A percentile compares a stretch with the other conserved stretches of the same genome.
These are phyloP conservation scores for Carpinus viminea DNA, from an alignment of 306 rosid genomes.

Conservation along the genomic window DNA sequence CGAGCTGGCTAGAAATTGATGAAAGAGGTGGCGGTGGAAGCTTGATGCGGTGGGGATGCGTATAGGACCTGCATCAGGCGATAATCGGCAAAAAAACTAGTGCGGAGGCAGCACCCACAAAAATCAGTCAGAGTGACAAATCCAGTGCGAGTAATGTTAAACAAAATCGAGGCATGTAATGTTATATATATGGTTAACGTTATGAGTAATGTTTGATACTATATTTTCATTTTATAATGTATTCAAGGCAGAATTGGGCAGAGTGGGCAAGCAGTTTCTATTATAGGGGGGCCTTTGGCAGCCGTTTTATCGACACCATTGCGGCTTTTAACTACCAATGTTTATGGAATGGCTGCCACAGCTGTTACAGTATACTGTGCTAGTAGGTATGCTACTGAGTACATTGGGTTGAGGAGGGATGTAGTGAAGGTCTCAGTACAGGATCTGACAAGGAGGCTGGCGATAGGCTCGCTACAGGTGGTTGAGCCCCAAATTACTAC, in stretches of 20 bases:
- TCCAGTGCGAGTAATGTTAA: too few relatives aligned
- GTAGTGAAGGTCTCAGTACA: conserved; percentile 71
- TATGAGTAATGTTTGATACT: too few relatives aligned
- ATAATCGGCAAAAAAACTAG: too few relatives aligned
- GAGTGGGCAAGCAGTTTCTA: conserved; percentile 86
- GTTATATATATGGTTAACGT: too few relatives aligned
- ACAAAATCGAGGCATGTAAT: too few relatives aligned
- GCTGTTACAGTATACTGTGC: conserved; percentile 77
- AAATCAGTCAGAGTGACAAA: too few relatives aligned
- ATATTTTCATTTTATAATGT: too few relatives aligned
- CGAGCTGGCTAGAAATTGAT: too few relatives aligned
- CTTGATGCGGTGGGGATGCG: too few relatives aligned
- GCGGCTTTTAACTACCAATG: conserved; percentile 67
- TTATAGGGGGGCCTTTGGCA: conserved; percentile 91
- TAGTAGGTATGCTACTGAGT: conserved; percentile 83
- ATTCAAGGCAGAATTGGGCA: conserved; percentile 69
- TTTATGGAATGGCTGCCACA: conserved; percentile 78
- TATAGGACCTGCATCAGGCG: too few relatives aligned
- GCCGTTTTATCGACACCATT: conserved; percentile 74
- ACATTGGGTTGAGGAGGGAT: conserved; percentile 78
- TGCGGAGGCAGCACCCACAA: too few relatives aligned
- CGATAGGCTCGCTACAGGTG: conserved; percentile 59
- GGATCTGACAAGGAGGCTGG: conserved; percentile 69
- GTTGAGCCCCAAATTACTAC: conserved; percentile 50
- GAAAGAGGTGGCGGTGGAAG: too few relatives aligned